Evolutionary conservation across 306 rosid species (phyloP).

Genomic region (Cajanus cajan): DNA sequence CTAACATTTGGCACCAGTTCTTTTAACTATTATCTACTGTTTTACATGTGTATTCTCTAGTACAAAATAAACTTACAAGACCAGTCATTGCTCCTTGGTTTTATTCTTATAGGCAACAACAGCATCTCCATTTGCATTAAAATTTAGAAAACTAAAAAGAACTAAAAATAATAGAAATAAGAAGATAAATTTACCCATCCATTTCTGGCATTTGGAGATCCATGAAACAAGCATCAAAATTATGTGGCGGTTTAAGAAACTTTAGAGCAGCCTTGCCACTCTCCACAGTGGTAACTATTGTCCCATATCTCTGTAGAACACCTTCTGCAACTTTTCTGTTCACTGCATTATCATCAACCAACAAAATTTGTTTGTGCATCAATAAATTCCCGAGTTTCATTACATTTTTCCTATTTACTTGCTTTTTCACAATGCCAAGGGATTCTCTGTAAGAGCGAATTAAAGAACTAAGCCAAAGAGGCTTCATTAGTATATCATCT

Average conservation of each 20-base stretch:
- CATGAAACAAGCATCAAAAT: slow-evolving; percentile 90
- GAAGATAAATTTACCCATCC: slow-evolving; percentile 81
- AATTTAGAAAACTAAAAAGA: background rate
- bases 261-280: slow-evolving; percentile 71
- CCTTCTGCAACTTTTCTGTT: slow-evolving; percentile 95
- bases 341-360: slow-evolving; percentile 88
- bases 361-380: slow-evolving; percentile 64
- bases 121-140: slow-evolving; percentile 12
- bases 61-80: background rate
- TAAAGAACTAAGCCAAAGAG: slow-evolving; percentile 66
- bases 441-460: slow-evolving; percentile 62
- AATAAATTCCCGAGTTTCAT: slow-evolving; percentile 57
- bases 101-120: background rate
- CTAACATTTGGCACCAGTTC: background rate
- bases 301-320: slow-evolving; percentile 75
- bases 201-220: slow-evolving; percentile 99
- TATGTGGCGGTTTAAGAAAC: slow-evolving; percentile 75
- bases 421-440: slow-evolving; percentile 56
- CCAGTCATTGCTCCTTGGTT: slow-evolving; percentile 9
- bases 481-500: slow-evolving; percentile 65
- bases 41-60: background rate
- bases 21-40: background rate
- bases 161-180: background rate
- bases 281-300: slow-evolving; percentile 74
- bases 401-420: slow-evolving; percentile 47